Percentiles rank a stretch among this genome's conserved stretches.
These are phyloP conservation scores for Scedosporium minutisporum DNA, from an alignment of 2,329 filamentous ascomycete species.

Conservation along the genomic window DNA sequence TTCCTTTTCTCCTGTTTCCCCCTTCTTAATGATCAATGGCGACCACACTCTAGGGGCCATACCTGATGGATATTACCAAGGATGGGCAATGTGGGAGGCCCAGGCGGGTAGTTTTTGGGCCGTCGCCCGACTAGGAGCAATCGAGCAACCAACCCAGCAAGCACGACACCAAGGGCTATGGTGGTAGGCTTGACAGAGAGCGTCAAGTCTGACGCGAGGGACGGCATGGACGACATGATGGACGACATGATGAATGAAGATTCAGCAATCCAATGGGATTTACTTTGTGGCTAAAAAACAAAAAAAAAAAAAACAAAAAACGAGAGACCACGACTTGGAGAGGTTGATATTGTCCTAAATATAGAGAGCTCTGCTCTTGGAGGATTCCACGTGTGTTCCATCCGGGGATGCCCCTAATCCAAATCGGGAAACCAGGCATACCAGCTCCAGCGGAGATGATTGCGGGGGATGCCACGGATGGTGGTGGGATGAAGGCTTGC, in stretches of 20 bases:
- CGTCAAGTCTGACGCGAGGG: background rate
- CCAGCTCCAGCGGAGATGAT: background rate
- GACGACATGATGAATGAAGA: background rate
- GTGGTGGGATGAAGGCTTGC: background rate
- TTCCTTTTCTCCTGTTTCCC: too few species aligned
- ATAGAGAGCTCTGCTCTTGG: background rate
- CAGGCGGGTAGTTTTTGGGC: slow-evolving; percentile 28
- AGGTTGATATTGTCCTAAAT: background rate
- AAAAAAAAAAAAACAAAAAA: background rate
- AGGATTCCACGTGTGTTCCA: too few species aligned
- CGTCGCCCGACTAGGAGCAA: slow-evolving; percentile 3
- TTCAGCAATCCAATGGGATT: background rate
- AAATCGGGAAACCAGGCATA: too few species aligned
- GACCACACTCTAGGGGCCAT: background rate
- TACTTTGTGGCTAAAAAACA: background rate
- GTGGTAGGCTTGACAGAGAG: slow-evolving; percentile 1
- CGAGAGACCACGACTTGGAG: background rate
- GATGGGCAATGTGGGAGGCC: slow-evolving; percentile 39
- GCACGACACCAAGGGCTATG: background rate
- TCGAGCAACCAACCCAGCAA: slow-evolving; percentile 1
- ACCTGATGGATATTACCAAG: slow-evolving; percentile 39
- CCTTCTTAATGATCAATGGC: background rate
- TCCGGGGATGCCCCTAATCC: too few species aligned
- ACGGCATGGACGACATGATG: background rate
- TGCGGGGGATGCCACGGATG: background rate